Evolutionary conservation across 108 stramenopile species (phyloP), one percentile per base, ranked within the genome.

Genomic region (Cylindrotheca closterium): DNA sequence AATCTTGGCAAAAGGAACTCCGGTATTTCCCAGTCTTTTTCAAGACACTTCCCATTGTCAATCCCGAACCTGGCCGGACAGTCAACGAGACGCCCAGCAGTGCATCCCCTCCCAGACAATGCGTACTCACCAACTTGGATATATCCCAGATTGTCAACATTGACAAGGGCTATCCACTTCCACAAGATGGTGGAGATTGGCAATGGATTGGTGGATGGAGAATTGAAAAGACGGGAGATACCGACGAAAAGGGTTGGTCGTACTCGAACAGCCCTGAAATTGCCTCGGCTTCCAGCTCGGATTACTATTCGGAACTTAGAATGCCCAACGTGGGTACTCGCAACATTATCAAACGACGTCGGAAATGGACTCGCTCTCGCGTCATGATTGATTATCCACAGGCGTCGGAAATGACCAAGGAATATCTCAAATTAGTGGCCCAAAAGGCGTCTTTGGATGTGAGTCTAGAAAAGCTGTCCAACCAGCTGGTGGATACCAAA

Each of bases 401-500:
- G 17, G 78, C 71, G 0, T 80, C 78, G 17, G 55, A 67, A 18
- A 51, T 51, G 50, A 73, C 83, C 5, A 31, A 55, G 25, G 48
- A 77, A 30, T 84, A 73, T 56, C 31, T 84, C 17, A 67, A 74
- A 42, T 32, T 81, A 0, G 32, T 81, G 34, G 77, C 79, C 5
- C 73, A 84, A 67, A 84, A 75, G 61, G 76, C 83, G 12, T 46
- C 28, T 25, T 42, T 80, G 49, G 60, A 58, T 30, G 32, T 70
- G 30, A 75, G 24, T 10, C 60, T 53, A 5, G 62, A 63, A 32
- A 84, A 84, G 57, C 56, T 83, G 1, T 68, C 58, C 29, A 64
- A 75, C 28, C 82, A 80, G 53, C 63, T 83, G 18, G 78, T 79
- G 22, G 82, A 79, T 26, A 83, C 82, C 45, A 79, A 83, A 62